A percentile compares a stretch with the other conserved stretches of the same genome.
Evolutionary conservation across 73 alveolate species (phyloP).

Genomic region (Breviolum minutum): DNA sequence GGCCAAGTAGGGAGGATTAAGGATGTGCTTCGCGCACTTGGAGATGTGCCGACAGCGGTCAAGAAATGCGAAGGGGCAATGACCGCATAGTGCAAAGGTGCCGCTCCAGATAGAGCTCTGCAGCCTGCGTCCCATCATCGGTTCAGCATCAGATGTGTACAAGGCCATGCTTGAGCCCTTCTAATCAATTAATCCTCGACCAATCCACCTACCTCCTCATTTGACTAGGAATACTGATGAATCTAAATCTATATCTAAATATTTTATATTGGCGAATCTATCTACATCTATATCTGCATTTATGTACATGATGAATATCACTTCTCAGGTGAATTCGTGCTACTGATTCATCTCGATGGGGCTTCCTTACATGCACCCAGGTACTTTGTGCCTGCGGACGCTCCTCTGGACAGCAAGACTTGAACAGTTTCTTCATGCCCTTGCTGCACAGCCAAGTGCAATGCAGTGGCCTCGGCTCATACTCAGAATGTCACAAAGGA

Average conservation of each 20-base stretch:
- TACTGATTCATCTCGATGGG: not conserved
- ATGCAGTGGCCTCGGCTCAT: slow-evolving; percentile 35
- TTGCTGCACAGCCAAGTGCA: slow-evolving; percentile 64
- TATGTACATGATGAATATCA: not conserved
- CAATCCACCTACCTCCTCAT: too few relatives aligned
- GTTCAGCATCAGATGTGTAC: not conserved
- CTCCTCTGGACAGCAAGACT: not conserved
- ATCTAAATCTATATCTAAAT: too few relatives aligned
- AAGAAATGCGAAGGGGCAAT: too few relatives aligned
- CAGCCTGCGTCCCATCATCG: not conserved
- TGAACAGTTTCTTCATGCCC: slow-evolving; percentile 35
- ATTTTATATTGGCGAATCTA: too few relatives aligned
- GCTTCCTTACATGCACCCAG: too few relatives aligned
- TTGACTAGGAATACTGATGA: too few relatives aligned
- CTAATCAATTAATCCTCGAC: too few relatives aligned
- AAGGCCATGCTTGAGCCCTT: not conserved
- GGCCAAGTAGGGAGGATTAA: too few relatives aligned
- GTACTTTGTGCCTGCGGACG: not conserved
- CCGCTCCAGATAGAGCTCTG: slow-evolving; percentile 8
- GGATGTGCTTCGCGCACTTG: too few relatives aligned
- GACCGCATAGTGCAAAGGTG: slow-evolving; percentile 37
- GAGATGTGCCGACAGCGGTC: too few relatives aligned
- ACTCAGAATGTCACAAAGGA: not conserved
- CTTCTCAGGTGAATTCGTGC: not conserved
- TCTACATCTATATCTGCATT: too few relatives aligned